Conservation (phyloP, 2,329 filamentous ascomycete species). For the Fusarium pilosicola region DNA sequence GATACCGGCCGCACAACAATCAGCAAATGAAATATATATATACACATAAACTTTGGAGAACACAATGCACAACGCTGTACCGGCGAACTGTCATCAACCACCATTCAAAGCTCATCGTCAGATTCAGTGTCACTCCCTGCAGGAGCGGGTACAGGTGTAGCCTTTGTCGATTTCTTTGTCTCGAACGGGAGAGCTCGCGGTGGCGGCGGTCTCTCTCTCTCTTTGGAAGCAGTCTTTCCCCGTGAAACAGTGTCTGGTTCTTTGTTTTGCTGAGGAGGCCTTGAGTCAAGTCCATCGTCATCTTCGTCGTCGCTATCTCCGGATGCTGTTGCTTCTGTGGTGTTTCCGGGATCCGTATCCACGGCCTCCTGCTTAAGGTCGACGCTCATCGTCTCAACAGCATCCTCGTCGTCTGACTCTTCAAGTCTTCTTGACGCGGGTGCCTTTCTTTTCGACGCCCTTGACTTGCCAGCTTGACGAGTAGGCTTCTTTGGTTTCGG, state of each 20-base stretch:
- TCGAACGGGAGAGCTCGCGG: constrained; percentile 58
- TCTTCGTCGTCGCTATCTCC: constrained; percentile 58
- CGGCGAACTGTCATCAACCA: constrained; percentile 3
- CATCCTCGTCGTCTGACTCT: constrained; percentile 55
- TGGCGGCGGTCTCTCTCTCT: constrained; percentile 48
- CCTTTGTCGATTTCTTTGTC: constrained; percentile 47
- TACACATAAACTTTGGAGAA: background rate
- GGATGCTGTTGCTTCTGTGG: constrained; percentile 53
- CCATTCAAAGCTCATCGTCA: constrained; percentile 63
- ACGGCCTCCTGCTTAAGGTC: constrained; percentile 53
- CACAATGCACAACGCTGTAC: background rate
- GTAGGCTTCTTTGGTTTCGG: constrained; percentile 38
- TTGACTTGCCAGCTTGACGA: constrained; percentile 50
- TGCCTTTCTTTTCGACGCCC: constrained; percentile 63
- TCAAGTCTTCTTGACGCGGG: constrained; percentile 51
- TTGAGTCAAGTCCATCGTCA: constrained; percentile 38
- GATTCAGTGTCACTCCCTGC: constrained; percentile 62
- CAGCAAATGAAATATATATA: background rate
- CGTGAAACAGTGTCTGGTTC: background rate
- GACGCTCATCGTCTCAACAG: constrained; percentile 62
- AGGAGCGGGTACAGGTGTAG: constrained; percentile 40
- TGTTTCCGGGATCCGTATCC: constrained; percentile 54
- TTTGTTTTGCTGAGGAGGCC: constrained; percentile 3
- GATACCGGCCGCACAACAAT: background rate
- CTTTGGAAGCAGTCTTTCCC: constrained; percentile 28